Evolutionary conservation across 192 early-diverging fungal species (phyloP), one percentile per base, ranked within the genome.

Genomic region (Neocallimastix lanati): DNA sequence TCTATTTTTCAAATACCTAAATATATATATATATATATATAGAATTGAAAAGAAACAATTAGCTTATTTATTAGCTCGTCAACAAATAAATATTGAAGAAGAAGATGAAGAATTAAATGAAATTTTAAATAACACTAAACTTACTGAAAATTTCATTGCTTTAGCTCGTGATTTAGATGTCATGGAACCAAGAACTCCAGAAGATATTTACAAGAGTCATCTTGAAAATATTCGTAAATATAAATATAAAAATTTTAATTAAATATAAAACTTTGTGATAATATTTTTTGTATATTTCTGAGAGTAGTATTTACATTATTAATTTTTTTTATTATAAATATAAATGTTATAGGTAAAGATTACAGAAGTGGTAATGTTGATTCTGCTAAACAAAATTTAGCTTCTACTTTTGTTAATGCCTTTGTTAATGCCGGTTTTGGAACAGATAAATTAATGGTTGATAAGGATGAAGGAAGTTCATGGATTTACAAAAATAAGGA

Each of bases 401-500:
- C 98, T 4, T 95, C 95, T 30, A 96, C 96, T 2, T 97, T 98
- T 91, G 98, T 99, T 37, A 99, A 98, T 82, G 96, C 98, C 0
- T 99, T 98, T 88, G 94, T 99, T 50, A 99, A 99, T 83, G 95
- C 93, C 40, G 98, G 96, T 16, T 99, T 98, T 84, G 93, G 95
- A 38, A 91, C 88, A 11, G 98, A 99, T 82, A 98, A 96, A 86
- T 90, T 99, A 29, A 92, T 95, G 89, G 86, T 84, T 36, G 89
- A 87, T 80, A 87, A 92, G 16, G 89, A 89, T 29, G 50, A 67
- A 67, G 18, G 50, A 1, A 82, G 84, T 77, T 85, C 86, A 4
- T 98, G 98, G 96, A 95, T 98, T 80, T 97, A 93, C 89, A 97
- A 97, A 86, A 98, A 97, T 88, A 99, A 99, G 87, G 98, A 98